Percentiles rank a stretch among this genome's conserved stretches.
These are phyloP conservation scores for Bipolaris gigantea DNA, from an alignment of 2,329 filamentous ascomycete genomes.

Conservation along the genomic window DNA sequence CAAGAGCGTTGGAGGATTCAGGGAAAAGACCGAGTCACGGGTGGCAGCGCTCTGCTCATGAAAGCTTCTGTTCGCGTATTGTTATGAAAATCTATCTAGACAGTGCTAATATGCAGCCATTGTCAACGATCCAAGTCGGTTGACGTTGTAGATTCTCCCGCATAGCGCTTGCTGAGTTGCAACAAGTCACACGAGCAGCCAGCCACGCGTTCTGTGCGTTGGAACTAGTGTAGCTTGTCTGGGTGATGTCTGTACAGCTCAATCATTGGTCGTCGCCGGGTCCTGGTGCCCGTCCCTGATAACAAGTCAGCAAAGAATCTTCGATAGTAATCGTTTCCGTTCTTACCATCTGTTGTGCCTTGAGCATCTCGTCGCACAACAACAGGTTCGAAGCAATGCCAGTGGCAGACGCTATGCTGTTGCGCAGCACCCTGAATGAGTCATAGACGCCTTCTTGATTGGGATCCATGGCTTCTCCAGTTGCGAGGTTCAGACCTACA, in stretches of 20 bases:
- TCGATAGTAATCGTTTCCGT: background rate
- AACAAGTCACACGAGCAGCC: background rate
- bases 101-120: constrained; percentile 4
- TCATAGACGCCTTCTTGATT: constrained; percentile 91
- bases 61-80: constrained; percentile 1
- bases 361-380: constrained; percentile 94
- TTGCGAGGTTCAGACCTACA: constrained; percentile 82
- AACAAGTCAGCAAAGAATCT: constrained; percentile 4
- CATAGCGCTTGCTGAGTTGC: background rate
- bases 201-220: background rate
- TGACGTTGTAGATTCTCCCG: background rate
- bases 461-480: constrained; percentile 93
- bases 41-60: background rate
- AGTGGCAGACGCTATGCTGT: constrained; percentile 89
- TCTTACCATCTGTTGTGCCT: constrained; percentile 87
- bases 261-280: constrained; percentile 24
- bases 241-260: background rate
- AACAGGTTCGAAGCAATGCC: constrained; percentile 95
- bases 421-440: constrained; percentile 91
- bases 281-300: constrained; percentile 37
- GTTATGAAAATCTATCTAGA: constrained; percentile 9
- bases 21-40: background rate
- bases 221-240: background rate
- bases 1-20: background rate
- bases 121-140: background rate